Evolutionary conservation across 2,329 filamentous ascomycete species (phyloP).

Genomic region (Penicillium sp.): DNA sequence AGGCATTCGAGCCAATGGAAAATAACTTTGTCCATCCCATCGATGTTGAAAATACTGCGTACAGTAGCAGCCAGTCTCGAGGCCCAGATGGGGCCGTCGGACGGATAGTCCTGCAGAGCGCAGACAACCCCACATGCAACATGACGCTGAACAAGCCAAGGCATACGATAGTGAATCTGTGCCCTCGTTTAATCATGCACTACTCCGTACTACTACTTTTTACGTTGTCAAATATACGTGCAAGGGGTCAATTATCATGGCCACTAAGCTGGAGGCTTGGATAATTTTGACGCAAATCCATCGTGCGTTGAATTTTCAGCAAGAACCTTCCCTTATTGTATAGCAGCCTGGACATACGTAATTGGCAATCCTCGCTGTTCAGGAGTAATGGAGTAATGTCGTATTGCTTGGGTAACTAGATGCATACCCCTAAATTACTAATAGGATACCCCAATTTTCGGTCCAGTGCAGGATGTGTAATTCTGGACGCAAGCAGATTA

Average conservation of each 20-base stretch:
- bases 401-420: not conserved
- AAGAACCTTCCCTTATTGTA: not conserved
- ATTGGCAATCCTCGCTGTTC: not conserved
- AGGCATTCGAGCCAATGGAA: not conserved
- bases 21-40: not conserved
- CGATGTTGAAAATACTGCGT: not conserved
- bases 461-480: too few species aligned
- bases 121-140: not conserved
- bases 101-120: not conserved
- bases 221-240: slow-evolving; percentile 1
- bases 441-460: too few species aligned
- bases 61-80: not conserved
- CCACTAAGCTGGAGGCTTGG: not conserved
- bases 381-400: not conserved
- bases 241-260: slow-evolving; percentile 3
- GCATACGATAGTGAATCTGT: not conserved
- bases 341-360: not conserved
- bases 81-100: not conserved
- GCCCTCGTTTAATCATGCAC: not conserved
- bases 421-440: too few species aligned
- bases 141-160: not conserved
- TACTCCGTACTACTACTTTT: not conserved
- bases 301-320: not conserved
- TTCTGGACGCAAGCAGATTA: too few species aligned
- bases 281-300: not conserved